These are phyloP conservation scores for Mrakia gelida DNA, from an alignment of 768 basidiomycete species.

Conservation along the genomic window DNA sequence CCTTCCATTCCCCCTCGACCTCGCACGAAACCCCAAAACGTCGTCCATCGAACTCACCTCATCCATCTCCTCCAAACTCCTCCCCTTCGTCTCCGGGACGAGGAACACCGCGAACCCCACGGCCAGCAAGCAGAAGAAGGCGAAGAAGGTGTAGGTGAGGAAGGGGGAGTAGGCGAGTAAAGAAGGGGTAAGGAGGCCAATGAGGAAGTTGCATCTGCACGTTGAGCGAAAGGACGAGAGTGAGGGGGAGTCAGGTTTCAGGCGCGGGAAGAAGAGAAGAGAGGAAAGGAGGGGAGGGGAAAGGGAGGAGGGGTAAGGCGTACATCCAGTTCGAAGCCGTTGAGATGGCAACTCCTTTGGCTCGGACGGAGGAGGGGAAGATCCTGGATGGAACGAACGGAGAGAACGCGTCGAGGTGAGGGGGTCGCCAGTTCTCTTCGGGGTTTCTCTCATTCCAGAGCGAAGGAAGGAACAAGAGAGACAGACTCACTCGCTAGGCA, in stretches of 20 bases:
- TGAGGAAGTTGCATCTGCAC: conserved; percentile 15
- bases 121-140: background rate
- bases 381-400: conserved; percentile 44
- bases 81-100: conserved; percentile 4
- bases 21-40: no score
- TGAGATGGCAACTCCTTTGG: conserved; percentile 47
- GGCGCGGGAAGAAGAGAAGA: no score
- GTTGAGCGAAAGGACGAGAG: background rate
- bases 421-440: no score
- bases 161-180: background rate
- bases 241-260: background rate
- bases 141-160: conserved; percentile 7
- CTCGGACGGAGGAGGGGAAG: conserved; percentile 70
- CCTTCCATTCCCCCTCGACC: no score
- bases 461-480: no score
- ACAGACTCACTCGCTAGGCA: background rate
- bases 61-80: conserved; percentile 15
- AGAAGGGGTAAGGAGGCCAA: background rate
- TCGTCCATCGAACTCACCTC: no score
- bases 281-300: no score
- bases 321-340: conserved; percentile 9
- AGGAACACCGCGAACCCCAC: background rate
- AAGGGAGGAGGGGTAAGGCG: background rate
- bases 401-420: background rate
- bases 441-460: no score